phyloP scores from a whole-genome alignment of 768 basidiomycete genomes.

The Russula abietina region DNA sequence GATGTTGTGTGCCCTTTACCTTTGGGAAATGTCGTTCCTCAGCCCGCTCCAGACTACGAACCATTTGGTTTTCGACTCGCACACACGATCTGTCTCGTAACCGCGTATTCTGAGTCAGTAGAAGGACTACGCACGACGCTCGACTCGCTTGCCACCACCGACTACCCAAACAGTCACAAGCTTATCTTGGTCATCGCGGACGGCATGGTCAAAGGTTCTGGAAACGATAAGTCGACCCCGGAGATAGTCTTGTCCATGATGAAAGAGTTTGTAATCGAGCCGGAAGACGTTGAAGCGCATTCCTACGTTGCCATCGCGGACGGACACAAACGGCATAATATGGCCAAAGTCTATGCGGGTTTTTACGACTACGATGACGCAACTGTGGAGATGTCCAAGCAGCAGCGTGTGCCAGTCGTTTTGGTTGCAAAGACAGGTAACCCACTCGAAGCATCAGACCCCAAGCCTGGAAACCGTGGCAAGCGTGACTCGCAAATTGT shows the following conservation, averaged over 20 bases:
- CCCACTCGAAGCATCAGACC: constrained; percentile 76
- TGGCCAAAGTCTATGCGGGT: constrained; percentile 97
- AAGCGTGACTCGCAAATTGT: constrained; percentile 99
- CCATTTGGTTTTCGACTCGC: constrained; percentile 95
- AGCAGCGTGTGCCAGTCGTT: constrained; percentile 93
- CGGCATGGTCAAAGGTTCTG: constrained; percentile 96
- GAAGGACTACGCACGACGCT: constrained; percentile 95
- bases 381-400: constrained; percentile 85
- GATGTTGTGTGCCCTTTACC: constrained; percentile 91
- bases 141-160: constrained; percentile 97
- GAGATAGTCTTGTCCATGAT: constrained; percentile 96
- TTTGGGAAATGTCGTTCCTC: constrained; percentile 80
- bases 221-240: constrained; percentile 83
- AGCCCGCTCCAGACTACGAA: constrained; percentile 85
- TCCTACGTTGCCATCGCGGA: constrained; percentile 99
- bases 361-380: constrained; percentile 94
- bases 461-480: constrained; percentile 96
- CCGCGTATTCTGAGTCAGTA: constrained; percentile 95
- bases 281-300: constrained; percentile 83
- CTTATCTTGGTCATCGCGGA: constrained; percentile 93
- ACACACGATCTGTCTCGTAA: constrained; percentile 93
- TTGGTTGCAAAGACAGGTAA: constrained; percentile 96
- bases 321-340: constrained; percentile 99
- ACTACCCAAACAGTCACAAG: constrained; percentile 98
- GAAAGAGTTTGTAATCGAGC: constrained; percentile 82